phyloP scores from a whole-genome alignment of 2,329 filamentous ascomycete species.

The Pseudogymnoascus sp. region DNA sequence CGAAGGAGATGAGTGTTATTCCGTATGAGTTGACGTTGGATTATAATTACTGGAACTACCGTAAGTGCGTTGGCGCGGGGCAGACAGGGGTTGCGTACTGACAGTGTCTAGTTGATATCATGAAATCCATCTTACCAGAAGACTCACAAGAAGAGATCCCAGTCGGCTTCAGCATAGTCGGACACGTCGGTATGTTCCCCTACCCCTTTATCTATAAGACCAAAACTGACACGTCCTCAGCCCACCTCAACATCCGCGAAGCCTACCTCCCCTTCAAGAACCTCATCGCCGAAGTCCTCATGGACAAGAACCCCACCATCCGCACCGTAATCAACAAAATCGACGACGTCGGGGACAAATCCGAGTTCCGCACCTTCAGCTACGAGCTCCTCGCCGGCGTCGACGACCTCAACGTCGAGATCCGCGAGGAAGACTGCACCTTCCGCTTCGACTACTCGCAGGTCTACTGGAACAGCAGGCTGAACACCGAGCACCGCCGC shows the following conservation, averaged over 20 bases:
- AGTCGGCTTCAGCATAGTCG: slow-evolving; percentile 78
- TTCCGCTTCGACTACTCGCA: slow-evolving; percentile 93
- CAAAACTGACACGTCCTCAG: slow-evolving; percentile 37
- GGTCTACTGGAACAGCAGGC: slow-evolving; percentile 95
- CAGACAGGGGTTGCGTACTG: slow-evolving; percentile 11
- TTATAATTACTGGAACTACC: slow-evolving; percentile 82
- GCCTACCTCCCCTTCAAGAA: slow-evolving; percentile 80
- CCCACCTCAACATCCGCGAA: slow-evolving; percentile 83
- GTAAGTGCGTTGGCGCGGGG: slow-evolving; percentile 42
- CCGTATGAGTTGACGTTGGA: slow-evolving; percentile 70
- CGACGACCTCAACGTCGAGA: slow-evolving; percentile 75
- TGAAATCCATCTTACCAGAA: slow-evolving; percentile 72
- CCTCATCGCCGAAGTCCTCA: slow-evolving; percentile 75
- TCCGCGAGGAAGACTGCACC: slow-evolving; percentile 75
- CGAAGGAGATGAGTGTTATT: slow-evolving; percentile 62
- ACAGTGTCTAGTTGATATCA: slow-evolving; percentile 62
- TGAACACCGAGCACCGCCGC: slow-evolving; percentile 82
- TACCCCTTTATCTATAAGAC: slow-evolving; percentile 11
- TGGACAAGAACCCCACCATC: slow-evolving; percentile 81
- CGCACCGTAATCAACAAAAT: slow-evolving; percentile 94
- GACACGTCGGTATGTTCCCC: slow-evolving; percentile 64
- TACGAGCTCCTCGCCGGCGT: slow-evolving; percentile 85
- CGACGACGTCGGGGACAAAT: slow-evolving; percentile 78
- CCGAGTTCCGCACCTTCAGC: slow-evolving; percentile 81
- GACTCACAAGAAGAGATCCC: slow-evolving; percentile 76